Evolutionary conservation across 1,284 basidiomycete genomes (phyloP).

Genomic region (Coriolopsis trogii): DNA sequence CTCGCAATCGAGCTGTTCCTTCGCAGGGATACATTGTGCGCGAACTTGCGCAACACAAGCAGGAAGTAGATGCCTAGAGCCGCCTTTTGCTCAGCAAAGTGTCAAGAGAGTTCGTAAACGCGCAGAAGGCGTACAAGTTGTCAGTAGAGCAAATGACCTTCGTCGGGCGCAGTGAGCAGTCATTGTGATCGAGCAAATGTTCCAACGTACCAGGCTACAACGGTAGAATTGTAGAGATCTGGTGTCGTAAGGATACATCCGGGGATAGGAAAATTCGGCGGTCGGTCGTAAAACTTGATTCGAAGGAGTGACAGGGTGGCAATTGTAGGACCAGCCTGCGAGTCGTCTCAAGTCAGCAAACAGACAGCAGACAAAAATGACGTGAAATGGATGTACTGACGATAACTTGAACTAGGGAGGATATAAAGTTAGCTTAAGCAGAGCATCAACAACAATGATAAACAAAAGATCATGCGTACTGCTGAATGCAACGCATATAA

Average conservation of each 20-base stretch:
- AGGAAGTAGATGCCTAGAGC: constrained; percentile 9
- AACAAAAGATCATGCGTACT: too few relatives aligned
- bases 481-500: too few relatives aligned
- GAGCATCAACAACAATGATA: too few relatives aligned
- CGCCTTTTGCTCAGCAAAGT: neutral
- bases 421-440: too few relatives aligned
- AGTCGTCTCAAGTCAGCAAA: neutral
- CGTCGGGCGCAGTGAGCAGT: neutral
- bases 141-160: constrained; percentile 9
- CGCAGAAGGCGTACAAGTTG: constrained; percentile 1
- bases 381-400: too few relatives aligned
- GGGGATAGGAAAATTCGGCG: constrained; percentile 4
- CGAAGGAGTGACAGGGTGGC: constrained; percentile 9
- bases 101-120: neutral
- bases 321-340: neutral
- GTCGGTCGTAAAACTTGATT: constrained; percentile 1
- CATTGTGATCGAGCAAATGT: neutral
- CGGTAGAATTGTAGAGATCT: constrained; percentile 2
- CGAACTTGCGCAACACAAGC: constrained; percentile 11
- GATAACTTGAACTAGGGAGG: too few relatives aligned
- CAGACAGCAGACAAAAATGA: too few relatives aligned
- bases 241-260: constrained; percentile 9
- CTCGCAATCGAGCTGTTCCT: neutral
- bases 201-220: constrained; percentile 6
- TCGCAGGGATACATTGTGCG: constrained; percentile 4